Conservation (phyloP, 768 basidiomycete species). For the Symmetrospora coprosmae region DNA sequence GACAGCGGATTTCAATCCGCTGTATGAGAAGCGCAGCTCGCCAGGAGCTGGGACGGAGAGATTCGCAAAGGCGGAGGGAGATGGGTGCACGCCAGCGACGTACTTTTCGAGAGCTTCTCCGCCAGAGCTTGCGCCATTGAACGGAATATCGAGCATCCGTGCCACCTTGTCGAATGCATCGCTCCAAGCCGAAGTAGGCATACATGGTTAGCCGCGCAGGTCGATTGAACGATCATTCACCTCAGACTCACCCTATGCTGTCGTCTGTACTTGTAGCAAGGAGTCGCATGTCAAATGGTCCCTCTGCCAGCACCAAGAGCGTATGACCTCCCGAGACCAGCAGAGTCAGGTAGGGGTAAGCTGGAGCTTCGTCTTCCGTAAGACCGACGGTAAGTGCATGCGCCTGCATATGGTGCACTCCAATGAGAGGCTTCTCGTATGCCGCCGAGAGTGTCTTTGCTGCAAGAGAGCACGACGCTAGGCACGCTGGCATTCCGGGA, state of each 20-base stretch:
- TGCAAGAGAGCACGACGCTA: slow-evolving; percentile 62
- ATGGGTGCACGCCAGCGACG: slow-evolving; percentile 28
- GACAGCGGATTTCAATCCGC: slow-evolving; percentile 39
- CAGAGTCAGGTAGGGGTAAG: slow-evolving; percentile 74
- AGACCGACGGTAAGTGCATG: slow-evolving; percentile 72
- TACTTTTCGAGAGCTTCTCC: slow-evolving; percentile 72
- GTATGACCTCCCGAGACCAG: slow-evolving; percentile 93
- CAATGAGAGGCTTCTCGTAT: slow-evolving; percentile 51
- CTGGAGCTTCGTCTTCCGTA: slow-evolving; percentile 44
- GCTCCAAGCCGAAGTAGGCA: slow-evolving; percentile 25
- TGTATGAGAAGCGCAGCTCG: slow-evolving; percentile 59
- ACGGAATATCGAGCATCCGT: slow-evolving; percentile 50
- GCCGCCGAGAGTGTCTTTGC: slow-evolving; percentile 75
- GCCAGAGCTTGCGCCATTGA: slow-evolving; percentile 41
- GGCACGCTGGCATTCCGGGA: slow-evolving; percentile 56
- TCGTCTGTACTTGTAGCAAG: slow-evolving; percentile 30
- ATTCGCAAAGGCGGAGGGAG: slow-evolving; percentile 36
- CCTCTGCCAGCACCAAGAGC: slow-evolving; percentile 57
- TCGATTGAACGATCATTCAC: background rate
- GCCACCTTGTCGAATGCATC: slow-evolving; percentile 72
- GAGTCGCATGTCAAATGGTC: slow-evolving; percentile 22
- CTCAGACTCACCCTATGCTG: slow-evolving; percentile 29
- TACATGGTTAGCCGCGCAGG: background rate
- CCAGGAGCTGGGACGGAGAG: slow-evolving; percentile 47
- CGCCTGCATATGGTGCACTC: slow-evolving; percentile 97